phyloP scores from a whole-genome alignment of 164 flowering plant species.

The Magnolia officinalis region DNA sequence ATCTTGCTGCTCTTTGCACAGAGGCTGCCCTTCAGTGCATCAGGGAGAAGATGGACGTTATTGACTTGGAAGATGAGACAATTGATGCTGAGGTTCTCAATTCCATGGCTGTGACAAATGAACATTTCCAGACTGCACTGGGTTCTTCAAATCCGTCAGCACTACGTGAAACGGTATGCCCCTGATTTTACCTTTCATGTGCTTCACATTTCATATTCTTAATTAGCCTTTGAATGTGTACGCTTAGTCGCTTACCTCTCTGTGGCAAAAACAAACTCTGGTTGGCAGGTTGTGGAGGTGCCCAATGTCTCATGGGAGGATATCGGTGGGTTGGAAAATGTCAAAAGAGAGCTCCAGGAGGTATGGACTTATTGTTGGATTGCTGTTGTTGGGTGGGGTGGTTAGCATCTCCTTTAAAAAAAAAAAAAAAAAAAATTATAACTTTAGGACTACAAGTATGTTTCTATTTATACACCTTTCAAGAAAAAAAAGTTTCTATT shows the following conservation, averaged over 20 bases:
- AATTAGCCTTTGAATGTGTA: not conserved
- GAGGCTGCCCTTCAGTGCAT: slow-evolving; percentile 75
- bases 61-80: slow-evolving; percentile 59
- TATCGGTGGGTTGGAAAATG: slow-evolving; percentile 69
- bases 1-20: slow-evolving; percentile 69
- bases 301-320: slow-evolving; percentile 74
- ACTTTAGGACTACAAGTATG: not conserved
- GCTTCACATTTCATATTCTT: not conserved
- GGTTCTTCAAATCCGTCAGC: slow-evolving; percentile 66
- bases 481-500: too few species aligned
- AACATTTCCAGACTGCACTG: slow-evolving; percentile 57
- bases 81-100: slow-evolving; percentile 66
- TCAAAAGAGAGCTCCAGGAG: slow-evolving; percentile 59
- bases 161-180: slow-evolving; percentile 58
- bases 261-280: not conserved
- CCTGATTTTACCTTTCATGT: not conserved
- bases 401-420: not conserved
- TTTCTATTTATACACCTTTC: not conserved
- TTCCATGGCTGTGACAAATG: slow-evolving; percentile 70
- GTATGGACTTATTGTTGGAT: slow-evolving; percentile 7
- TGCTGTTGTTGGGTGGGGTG: too few species aligned
- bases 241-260: too few species aligned
- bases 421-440: too few species aligned
- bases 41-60: slow-evolving; percentile 69
- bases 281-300: slow-evolving; percentile 62